phyloP scores from a whole-genome alignment of 306 rosid genomes.

The Arachis hypogaea region DNA sequence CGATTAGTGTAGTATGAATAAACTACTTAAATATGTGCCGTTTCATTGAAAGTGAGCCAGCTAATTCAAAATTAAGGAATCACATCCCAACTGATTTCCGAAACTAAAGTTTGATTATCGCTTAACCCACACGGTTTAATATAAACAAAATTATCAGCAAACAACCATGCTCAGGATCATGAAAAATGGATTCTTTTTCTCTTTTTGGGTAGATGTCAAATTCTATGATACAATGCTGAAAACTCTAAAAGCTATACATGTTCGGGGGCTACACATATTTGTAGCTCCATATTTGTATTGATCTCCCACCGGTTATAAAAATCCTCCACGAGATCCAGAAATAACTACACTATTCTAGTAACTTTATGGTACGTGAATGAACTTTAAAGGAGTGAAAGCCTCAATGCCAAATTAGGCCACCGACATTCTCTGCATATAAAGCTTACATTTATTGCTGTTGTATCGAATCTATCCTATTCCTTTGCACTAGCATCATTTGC shows the following conservation, averaged over 20 bases:
- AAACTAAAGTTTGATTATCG: neutral
- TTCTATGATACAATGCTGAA: neutral
- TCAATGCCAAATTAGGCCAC: slow-evolving; percentile 10
- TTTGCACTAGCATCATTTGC: neutral
- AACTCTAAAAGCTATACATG: neutral
- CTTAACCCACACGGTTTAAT: neutral
- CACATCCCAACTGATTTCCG: neutral
- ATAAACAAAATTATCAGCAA: neutral
- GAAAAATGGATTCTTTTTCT: neutral
- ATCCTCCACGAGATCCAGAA: neutral
- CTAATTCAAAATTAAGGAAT: neutral
- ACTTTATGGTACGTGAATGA: neutral
- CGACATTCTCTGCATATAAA: neutral
- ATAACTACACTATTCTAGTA: neutral
- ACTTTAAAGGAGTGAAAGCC: neutral
- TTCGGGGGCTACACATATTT: neutral
- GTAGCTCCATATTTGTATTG: neutral
- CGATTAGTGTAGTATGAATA: neutral
- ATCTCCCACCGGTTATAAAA: neutral
- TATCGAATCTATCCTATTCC: neutral
- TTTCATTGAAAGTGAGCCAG: neutral
- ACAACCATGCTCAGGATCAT: neutral
- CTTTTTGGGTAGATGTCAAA: neutral
- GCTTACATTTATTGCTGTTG: neutral
- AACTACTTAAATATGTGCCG: neutral